Evolutionary conservation across 768 basidiomycete species (phyloP).

Genomic region (Hydnomerulius pinastri): DNA sequence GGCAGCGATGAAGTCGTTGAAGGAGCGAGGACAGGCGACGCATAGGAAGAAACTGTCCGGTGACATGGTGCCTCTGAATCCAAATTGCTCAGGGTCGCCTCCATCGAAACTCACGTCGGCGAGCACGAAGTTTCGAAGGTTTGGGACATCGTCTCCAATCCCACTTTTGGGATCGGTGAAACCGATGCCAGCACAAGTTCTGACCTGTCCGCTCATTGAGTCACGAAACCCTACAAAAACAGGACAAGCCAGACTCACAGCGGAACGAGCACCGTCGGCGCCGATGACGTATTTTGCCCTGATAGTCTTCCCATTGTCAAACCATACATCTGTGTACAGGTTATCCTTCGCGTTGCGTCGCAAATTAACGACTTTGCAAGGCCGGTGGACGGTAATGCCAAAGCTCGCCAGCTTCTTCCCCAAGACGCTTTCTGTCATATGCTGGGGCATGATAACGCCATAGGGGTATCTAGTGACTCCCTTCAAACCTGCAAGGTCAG

Average conservation of each 20-base stretch:
- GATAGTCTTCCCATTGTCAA: conserved; percentile 48
- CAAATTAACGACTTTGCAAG: conserved; percentile 43
- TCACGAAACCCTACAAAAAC: neutral
- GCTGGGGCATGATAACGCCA: conserved; percentile 45
- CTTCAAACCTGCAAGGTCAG: conserved; percentile 38
- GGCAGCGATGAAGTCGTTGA: conserved; percentile 16
- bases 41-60: conserved; percentile 36
- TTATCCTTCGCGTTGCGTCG: conserved; percentile 29
- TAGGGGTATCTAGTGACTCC: conserved; percentile 47
- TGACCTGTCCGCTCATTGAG: conserved; percentile 41
- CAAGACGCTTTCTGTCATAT: conserved; percentile 43
- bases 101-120: conserved; percentile 49
- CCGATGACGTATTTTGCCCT: conserved; percentile 49
- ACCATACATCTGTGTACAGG: conserved; percentile 43
- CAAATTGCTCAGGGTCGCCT: neutral
- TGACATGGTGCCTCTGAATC: conserved; percentile 26
- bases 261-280: conserved; percentile 52
- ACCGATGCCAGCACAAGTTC: conserved; percentile 39
- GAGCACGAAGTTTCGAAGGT: conserved; percentile 43
- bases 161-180: conserved; percentile 44
- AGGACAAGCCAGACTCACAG: conserved; percentile 35
- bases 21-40: conserved; percentile 39
- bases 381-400: conserved; percentile 37
- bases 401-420: conserved; percentile 32
- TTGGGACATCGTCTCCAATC: conserved; percentile 29